phyloP scores from a whole-genome alignment of 2,329 filamentous ascomycete species.

The Ophiostoma ulmi region DNA sequence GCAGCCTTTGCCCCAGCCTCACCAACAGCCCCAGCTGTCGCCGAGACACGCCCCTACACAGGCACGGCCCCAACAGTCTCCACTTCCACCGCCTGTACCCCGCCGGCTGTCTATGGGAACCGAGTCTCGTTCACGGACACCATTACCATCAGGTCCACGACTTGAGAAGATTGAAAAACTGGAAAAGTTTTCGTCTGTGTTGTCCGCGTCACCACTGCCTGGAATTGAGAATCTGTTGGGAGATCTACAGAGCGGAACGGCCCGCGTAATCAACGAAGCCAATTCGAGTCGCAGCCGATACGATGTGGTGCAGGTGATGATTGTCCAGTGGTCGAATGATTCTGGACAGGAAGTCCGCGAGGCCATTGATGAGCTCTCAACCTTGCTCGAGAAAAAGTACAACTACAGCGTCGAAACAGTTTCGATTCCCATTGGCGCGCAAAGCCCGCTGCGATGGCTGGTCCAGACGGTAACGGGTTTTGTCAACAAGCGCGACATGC shows the following conservation, averaged over 20 bases:
- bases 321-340: conserved; percentile 55
- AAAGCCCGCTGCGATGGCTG: conserved; percentile 51
- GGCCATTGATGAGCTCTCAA: conserved; percentile 45
- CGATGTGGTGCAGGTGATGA: conserved; percentile 46
- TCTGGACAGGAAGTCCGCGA: conserved; percentile 40
- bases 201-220: conserved; percentile 39
- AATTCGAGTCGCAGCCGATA: conserved; percentile 51
- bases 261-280: conserved; percentile 42
- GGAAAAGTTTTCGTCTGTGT: not conserved
- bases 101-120: conserved; percentile 35
- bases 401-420: conserved; percentile 46
- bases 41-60: conserved; percentile 11
- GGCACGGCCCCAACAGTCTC: conserved; percentile 1
- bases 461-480: conserved; percentile 49
- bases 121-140: conserved; percentile 51
- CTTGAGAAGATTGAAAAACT: conserved; percentile 42
- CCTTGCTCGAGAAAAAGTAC: conserved; percentile 50
- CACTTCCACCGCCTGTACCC: conserved; percentile 32
- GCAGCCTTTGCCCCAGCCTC: conserved; percentile 8
- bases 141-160: conserved; percentile 52
- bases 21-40: conserved; percentile 6
- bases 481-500: conserved; percentile 48
- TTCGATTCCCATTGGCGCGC: conserved; percentile 44
- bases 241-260: conserved; percentile 48
- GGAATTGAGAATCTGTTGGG: conserved; percentile 48